phyloP scores from a whole-genome alignment of 108 stramenopile species.

The Skeletonema marinoi region DNA sequence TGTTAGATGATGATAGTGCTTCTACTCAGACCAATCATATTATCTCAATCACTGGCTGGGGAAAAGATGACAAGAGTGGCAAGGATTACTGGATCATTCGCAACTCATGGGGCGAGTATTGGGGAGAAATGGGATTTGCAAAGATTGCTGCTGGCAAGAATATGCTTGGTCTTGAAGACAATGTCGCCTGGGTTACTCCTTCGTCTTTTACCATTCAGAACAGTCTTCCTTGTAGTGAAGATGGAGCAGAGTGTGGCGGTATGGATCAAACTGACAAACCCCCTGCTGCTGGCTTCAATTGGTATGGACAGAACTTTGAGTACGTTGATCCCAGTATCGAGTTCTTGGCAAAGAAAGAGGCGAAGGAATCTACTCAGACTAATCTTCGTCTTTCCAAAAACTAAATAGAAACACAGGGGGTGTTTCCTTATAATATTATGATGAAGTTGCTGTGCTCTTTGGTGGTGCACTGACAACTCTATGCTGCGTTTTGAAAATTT shows the following conservation, averaged over 20 bases:
- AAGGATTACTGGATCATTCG: conserved; percentile 89
- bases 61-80: conserved; percentile 65
- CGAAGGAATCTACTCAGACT: background rate
- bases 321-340: conserved; percentile 37
- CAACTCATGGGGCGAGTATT: conserved; percentile 79
- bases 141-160: conserved; percentile 78
- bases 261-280: conserved; percentile 7
- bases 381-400: conserved; percentile 3
- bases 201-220: conserved; percentile 60
- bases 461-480: background rate
- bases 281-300: background rate
- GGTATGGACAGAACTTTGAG: background rate
- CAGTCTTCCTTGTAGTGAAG: conserved; percentile 51
- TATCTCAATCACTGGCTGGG: conserved; percentile 93
- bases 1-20: conserved; percentile 63
- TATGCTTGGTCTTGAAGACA: conserved; percentile 80
- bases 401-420: background rate
- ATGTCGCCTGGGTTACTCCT: conserved; percentile 85
- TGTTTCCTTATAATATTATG: background rate
- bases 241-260: conserved; percentile 60
- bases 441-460: background rate
- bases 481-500: background rate
- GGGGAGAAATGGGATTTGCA: conserved; percentile 75
- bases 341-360: conserved; percentile 27
- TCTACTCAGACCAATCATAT: conserved; percentile 84